Conservation (phyloP, 345 rosid species). For the Ceriops decandra region DNA sequence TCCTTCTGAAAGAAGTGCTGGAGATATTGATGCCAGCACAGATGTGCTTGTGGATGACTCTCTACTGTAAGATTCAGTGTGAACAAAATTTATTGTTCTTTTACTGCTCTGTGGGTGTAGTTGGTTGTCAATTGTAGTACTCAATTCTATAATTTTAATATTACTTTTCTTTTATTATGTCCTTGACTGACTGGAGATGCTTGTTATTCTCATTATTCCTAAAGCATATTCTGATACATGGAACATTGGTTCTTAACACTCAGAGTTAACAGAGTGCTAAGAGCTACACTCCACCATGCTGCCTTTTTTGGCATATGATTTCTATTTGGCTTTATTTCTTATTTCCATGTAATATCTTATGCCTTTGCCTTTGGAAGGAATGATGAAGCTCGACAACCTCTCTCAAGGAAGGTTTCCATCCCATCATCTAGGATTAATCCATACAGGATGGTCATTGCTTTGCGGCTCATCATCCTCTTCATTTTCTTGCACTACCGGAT, state of each 20-base stretch:
- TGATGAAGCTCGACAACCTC: slow-evolving; percentile 96
- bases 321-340: background rate
- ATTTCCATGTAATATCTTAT: background rate
- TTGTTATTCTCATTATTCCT: slow-evolving; percentile 1
- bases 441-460: slow-evolving; percentile 84
- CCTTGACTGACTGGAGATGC: background rate
- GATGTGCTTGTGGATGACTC: slow-evolving; percentile 88
- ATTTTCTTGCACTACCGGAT: slow-evolving; percentile 88
- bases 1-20: slow-evolving; percentile 88
- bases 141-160: too few relatives aligned
- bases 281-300: too few relatives aligned
- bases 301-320: background rate
- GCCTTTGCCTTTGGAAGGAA: slow-evolving; percentile 44
- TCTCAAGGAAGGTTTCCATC: slow-evolving; percentile 84
- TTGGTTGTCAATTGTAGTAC: background rate
- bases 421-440: slow-evolving; percentile 94
- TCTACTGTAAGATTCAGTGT: slow-evolving; percentile 55
- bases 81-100: background rate
- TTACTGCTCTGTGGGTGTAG: background rate
- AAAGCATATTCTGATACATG: background rate
- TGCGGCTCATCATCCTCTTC: slow-evolving; percentile 78
- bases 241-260: too few relatives aligned
- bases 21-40: slow-evolving; percentile 85
- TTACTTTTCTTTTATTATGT: too few relatives aligned
- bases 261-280: too few relatives aligned